Evolutionary conservation across 2,329 filamentous ascomycete genomes (phyloP), one percentile per base, ranked within the genome.

Genomic region (Fusarium anguioides): DNA sequence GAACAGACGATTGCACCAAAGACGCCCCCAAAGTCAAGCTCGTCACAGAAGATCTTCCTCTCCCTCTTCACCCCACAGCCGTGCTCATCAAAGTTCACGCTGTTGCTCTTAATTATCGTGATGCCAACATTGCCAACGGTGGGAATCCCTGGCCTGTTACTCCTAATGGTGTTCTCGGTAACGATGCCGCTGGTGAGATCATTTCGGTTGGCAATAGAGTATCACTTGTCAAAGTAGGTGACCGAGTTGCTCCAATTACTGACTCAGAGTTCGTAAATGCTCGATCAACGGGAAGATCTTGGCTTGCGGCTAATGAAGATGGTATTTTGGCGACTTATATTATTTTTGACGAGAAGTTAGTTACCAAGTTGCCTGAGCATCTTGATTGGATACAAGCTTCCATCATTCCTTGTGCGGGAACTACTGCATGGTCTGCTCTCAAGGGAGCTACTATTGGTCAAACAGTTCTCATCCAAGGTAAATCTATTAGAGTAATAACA

Each of bases 361-460:
- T 83, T 5, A 72, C 64, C 23, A 79, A 77, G 42, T 50, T 82
- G 1, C 81, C 81, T 0, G 52, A 51, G 0, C 72, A 82, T 50
- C 67, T 83, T 18, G 66, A 75, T 33, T 82, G 77, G 76, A 57
- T 72, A 2, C 64, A 76, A 4, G 77, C 79, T 4, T 69, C 72
- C 9, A 76, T 76, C 2, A 75, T 84, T 17, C 80, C 80, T 1
- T 83, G 80, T 35, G 81, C 82, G 20, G 82, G 80, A 1, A 74
- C 78, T 0, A 83, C 81, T 1, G 81, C 82, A 3, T 83, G 81
- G 80, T 73, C 75, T 42, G 79, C 81, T 1, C 60, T 82, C n/a
- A 80, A 79, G 60, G 79, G 75, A 3, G 66, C 76, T 12, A 67
- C 62, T 1, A 76, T 81, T 18, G 80, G 80, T 2, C 67, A 79